phyloP scores from a whole-genome alignment of 208 protist genomes.

The Blastocrithidia nonstop region DNA sequence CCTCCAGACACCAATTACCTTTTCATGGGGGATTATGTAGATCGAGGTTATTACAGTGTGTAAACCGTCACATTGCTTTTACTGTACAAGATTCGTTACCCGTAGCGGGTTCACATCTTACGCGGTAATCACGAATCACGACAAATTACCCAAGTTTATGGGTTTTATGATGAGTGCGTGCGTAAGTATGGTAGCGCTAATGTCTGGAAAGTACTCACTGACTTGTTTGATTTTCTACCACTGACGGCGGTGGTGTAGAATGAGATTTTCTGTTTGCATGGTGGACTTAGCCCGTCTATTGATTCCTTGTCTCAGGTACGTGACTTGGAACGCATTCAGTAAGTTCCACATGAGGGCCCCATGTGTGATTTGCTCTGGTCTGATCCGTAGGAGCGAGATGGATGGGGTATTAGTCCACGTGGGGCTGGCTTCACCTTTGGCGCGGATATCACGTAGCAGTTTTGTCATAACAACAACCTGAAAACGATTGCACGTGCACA shows the following conservation, averaged over 20 bases:
- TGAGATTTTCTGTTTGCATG: conserved; percentile 96
- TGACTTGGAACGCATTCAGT: conserved; percentile 91
- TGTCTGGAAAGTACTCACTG: conserved; percentile 95
- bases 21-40: conserved; percentile 96
- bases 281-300: conserved; percentile 89
- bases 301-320: conserved; percentile 92
- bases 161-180: conserved; percentile 98
- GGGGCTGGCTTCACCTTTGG: conserved; percentile 98
- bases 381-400: conserved; percentile 92
- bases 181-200: conserved; percentile 93
- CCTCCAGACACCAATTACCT: conserved; percentile 96
- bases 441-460: conserved; percentile 95
- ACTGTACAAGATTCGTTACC: conserved; percentile 93
- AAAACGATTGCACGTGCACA: conserved; percentile 93
- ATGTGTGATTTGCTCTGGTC: conserved; percentile 99
- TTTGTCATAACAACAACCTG: conserved; percentile 97
- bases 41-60: conserved; percentile 90
- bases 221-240: conserved; percentile 97
- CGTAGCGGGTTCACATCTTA: conserved; percentile 91
- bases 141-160: conserved; percentile 98
- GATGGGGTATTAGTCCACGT: conserved; percentile 95
- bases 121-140: conserved; percentile 97
- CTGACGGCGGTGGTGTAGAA: conserved; percentile 95
- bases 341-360: conserved; percentile 98
- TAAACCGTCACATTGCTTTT: conserved; percentile 90